Base-by-base conservation (phyloP, 768 basidiomycete genomes). In the Sarcomyxa edulis region DNA sequence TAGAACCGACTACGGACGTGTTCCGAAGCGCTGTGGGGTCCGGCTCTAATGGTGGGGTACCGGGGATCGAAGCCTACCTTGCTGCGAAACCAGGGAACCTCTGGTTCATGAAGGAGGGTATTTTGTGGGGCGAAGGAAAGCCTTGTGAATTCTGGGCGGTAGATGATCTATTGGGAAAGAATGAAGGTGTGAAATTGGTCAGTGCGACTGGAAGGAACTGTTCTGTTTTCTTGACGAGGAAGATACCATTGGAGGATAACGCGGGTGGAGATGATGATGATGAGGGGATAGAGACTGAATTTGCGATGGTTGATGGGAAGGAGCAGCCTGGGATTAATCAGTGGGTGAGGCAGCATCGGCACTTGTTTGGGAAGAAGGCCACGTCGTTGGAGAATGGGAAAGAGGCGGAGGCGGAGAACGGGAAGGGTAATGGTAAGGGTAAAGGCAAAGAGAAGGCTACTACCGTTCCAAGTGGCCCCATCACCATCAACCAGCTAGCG, bases 121-220 rank as follows among this genome's bases (percentile, higher is more conserved):
- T 89, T 11, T 67, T 89, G 6, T 83, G 81, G 74, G 84, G 81
- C 16, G 80, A 86, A 52, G 75, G 72, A 51, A 83, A 82, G 46
- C 84, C 84, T 2, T 85, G 81, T 50, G 81, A 85, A 47, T 88
- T 84, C 50, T 88, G 85, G 78, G 60, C 78, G 3, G 58, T 82
- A 16, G 64, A 68, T 31, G 74, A 81, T 46, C 56, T 89, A n/a
- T 53, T 72, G 12, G 58, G 64, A 36, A 69, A 64, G 41, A 54
- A 50, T 18, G 74, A 75, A 14, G 78, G 68, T 11, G 60, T 77
- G 53, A 47, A 74, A 33, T 54, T 84, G 16, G 60, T 81, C 32
- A 77, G 74, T 16, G 81, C 78, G 10, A 76, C 74, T 6, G 87
- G 84, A 4, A 63, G 82, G 29, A 83, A 76, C 23, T 85, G 81